A percentile compares a stretch with the other conserved stretches of the same genome.
Conservation (phyloP, 176 grass and related monocot species). For the Panicum miliaceum region DNA sequence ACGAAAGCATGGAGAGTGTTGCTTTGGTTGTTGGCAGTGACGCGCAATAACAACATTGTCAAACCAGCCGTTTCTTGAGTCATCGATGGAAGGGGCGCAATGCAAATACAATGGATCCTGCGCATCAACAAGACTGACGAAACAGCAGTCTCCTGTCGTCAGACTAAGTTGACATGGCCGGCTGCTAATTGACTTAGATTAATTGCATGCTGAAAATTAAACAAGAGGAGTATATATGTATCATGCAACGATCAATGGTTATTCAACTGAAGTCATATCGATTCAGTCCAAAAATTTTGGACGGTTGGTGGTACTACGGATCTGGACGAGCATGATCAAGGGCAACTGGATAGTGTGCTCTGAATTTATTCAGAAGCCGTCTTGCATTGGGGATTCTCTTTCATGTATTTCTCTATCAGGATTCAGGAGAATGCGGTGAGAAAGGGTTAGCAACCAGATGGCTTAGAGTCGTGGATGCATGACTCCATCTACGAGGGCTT, state of each 20-base stretch:
- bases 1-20: too few relatives aligned
- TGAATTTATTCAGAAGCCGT: background rate
- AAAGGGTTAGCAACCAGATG: background rate
- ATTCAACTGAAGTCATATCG: background rate
- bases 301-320: background rate
- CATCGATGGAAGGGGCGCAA: background rate
- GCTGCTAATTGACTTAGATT: background rate
- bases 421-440: background rate
- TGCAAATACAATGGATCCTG: conserved; percentile 27
- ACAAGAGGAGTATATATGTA: background rate
- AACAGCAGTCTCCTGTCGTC: background rate
- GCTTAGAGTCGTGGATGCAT: background rate
- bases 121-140: conserved; percentile 10
- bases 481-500: too few relatives aligned
- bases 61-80: background rate
- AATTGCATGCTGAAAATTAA: background rate
- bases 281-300: background rate
- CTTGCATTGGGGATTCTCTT: background rate
- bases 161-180: background rate
- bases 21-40: background rate
- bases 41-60: background rate
- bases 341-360: background rate
- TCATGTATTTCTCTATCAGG: background rate
- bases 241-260: background rate
- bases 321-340: background rate